Base-by-base conservation (phyloP, 306 rosid genomes). In the Aeschynomene evenia region DNA sequence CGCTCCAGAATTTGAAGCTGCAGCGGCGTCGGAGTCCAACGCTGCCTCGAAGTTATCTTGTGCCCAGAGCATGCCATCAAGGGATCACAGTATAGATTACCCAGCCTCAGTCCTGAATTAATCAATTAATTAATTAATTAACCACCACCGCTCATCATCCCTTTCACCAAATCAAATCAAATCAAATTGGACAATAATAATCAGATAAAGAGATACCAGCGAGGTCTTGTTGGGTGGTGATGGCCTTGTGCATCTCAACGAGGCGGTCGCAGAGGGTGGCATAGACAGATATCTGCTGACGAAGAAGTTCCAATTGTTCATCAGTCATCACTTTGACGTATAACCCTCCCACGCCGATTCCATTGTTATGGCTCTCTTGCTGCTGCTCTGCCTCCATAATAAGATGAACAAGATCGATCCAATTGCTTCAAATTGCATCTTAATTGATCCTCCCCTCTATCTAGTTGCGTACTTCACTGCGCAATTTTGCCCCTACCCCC, bases 1-100 rank as follows among this genome's bases (percentile, higher is more conserved):
- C 72, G 80, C 78, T 88, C 95, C 2, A 91, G 90, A 26, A 83
- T 71, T 74, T 91, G 90, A 79, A 91, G 97, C 70, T 91, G 97
- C 37, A 80, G 20, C 6, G 86, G 79, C 19, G 89, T 72, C 3
- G 89, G 92, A 42, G 90, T 88, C 97, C 95, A 91, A 2, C 95
- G 81, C 73, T 91, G 95, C 83, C 95, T 79, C 0, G 89, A 66
- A 19, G 77, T 75, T 49, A 86, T 81, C 92, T 86, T 88, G 79
- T 84, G 87, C 37, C 92, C 90, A 49, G 76, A 78, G 13, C 85
- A 82, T 8, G 79, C 85, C 87, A 88, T 86, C 45, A 86, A 26
- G 14, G 89, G 84, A 88, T 88, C 90, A 63, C 87, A 86, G 78
- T 88, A 84, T 28, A 86, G 57, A 73, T 58, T 84, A 18, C 90